Evolutionary conservation across 768 basidiomycete species (phyloP).

Genomic region (Gautieria morchelliformis): DNA sequence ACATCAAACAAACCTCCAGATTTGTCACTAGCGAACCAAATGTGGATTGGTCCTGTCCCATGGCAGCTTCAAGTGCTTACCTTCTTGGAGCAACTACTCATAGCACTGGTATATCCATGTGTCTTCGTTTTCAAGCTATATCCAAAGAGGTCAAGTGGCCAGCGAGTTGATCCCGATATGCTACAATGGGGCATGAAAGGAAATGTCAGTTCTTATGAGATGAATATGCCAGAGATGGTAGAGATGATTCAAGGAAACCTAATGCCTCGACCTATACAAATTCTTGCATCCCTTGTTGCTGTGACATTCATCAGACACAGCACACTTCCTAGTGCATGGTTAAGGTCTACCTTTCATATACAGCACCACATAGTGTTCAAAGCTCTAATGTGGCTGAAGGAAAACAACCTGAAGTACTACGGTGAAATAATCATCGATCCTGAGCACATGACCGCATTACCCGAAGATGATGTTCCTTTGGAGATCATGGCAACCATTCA

Average conservation of each 20-base stretch:
- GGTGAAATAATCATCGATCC: conserved; percentile 19
- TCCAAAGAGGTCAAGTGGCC: conserved; percentile 17
- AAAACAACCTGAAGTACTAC: conserved; percentile 25
- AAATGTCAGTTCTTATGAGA: too few species aligned
- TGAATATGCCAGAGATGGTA: conserved; percentile 19
- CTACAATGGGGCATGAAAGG: conserved; percentile 26
- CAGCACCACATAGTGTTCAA: conserved; percentile 18
- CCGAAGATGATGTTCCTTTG: conserved; percentile 25
- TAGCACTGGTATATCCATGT: conserved; percentile 22
- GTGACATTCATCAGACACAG: conserved; percentile 28
- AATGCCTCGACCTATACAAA: conserved; percentile 21
- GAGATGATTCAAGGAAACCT: conserved; percentile 25
- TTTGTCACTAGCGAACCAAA: conserved; percentile 25
- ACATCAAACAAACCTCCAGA: conserved; percentile 12
- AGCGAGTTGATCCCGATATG: neutral
- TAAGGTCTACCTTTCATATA: conserved; percentile 25
- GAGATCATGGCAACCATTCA: conserved; percentile 17
- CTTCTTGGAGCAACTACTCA: conserved; percentile 28
- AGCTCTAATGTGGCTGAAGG: conserved; percentile 28
- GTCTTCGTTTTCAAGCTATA: conserved; percentile 29
- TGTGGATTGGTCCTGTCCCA: too few species aligned
- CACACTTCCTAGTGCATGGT: conserved; percentile 18
- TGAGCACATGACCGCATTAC: too few species aligned
- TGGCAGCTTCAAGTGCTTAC: conserved; percentile 22
- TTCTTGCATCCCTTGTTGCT: too few species aligned